phyloP scores from a whole-genome alignment of 2,329 filamentous ascomycete species.

The Cladorrhinum sp. region DNA sequence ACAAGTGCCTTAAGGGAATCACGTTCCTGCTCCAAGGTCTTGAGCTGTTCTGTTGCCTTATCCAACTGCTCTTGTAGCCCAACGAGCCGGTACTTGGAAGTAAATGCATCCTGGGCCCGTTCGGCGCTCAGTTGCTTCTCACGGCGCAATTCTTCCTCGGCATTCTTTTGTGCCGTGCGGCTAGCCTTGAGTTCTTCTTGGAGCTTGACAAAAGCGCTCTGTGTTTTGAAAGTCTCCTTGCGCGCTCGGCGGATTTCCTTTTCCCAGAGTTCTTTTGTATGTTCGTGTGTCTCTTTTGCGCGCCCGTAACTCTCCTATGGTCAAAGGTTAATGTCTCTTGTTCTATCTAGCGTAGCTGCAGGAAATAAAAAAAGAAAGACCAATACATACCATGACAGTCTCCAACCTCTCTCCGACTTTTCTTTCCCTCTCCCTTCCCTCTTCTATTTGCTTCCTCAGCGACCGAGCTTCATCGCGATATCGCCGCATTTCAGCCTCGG shows the following conservation, averaged over 20 bases:
- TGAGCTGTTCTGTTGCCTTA: slow-evolving; percentile 60
- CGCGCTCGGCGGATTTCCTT: slow-evolving; percentile 68
- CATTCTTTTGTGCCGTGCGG: slow-evolving; percentile 51
- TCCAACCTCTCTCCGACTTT: slow-evolving; percentile 66
- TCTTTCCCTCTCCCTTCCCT: slow-evolving; percentile 63
- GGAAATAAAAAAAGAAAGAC: not conserved
- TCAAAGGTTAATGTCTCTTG: not conserved
- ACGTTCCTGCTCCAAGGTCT: slow-evolving; percentile 68
- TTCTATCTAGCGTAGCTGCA: not conserved
- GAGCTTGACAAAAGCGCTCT: slow-evolving; percentile 65
- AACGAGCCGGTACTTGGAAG: slow-evolving; percentile 63
- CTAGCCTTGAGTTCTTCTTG: slow-evolving; percentile 69
- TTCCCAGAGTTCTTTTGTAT: slow-evolving; percentile 67
- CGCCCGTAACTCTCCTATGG: slow-evolving; percentile 66
- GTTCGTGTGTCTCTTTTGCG: slow-evolving; percentile 65
- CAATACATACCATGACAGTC: slow-evolving; percentile 60
- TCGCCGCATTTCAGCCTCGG: slow-evolving; percentile 64
- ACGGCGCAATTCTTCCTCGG: slow-evolving; percentile 58
- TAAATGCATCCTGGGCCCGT: slow-evolving; percentile 67
- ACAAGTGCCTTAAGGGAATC: slow-evolving; percentile 66
- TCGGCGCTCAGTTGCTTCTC: slow-evolving; percentile 61
- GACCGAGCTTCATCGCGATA: slow-evolving; percentile 58
- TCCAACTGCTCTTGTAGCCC: slow-evolving; percentile 65
- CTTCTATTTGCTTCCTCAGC: slow-evolving; percentile 59
- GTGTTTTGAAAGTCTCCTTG: slow-evolving; percentile 74